Base-by-base conservation (phyloP, 352 stramenopile genomes). In the Poterioochromonas sp. region DNA sequence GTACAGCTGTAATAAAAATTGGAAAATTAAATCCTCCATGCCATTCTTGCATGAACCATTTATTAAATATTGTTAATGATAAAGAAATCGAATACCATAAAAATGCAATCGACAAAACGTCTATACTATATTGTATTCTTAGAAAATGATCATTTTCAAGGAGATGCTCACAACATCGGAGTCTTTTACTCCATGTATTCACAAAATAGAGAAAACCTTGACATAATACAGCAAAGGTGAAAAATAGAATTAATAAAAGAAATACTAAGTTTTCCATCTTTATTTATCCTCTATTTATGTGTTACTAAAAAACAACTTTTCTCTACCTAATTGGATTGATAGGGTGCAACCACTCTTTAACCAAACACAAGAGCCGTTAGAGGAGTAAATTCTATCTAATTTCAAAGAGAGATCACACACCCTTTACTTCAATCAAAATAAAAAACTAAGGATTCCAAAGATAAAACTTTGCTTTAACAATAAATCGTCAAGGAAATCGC, bases 1-100 rank as follows among this genome's bases (percentile, higher is more conserved):
- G 65, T 11, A 74, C 53, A 8, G 12, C 5, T 58, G 65, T 74
- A 26, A 58, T 58, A n/a, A 54, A 37, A 2, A 74, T 74, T 18
- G 65, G 65, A 34, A 74, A 74, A 22, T 74, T 35, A 54, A 74
- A 74, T 54, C 65, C 65, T 37, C 65, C 65, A 32, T 47, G 5
- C 15, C 32, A 71, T 47, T 47, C 18, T 71, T 71, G 62, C 62
- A 71, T 44, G 2, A 71, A 29, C 62, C 62, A 71, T 47, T 71
- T 71, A 47, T 71, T 71, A 47, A 71, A 71, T 41, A 71, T 32
- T 32, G 62, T 71, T 12, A 71, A 71, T n/a, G 62, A 71, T n/a
- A 71, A 47, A 40, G 62, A 71, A 8, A 71, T 71, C 3, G 62
- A 40, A 71, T 71, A 71, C 62, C 62, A 71, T 26, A 71, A 29